Evolutionary conservation across 805 yeast genomes (phyloP).

Genomic region (Jamesozyma spencerorum): DNA sequence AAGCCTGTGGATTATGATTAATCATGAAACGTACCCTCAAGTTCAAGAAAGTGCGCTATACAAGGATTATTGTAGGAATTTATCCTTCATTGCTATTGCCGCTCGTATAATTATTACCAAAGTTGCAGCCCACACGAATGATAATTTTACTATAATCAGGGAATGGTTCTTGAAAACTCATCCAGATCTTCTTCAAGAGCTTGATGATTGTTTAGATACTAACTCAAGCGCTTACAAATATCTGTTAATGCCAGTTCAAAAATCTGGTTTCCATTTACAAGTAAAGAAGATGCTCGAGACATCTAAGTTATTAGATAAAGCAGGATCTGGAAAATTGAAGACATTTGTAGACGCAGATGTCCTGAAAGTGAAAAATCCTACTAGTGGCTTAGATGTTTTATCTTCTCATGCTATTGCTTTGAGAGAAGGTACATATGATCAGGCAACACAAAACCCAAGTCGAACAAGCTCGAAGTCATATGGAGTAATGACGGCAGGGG

Average conservation of each 20-base stretch:
- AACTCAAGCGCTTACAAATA: constrained; percentile 18
- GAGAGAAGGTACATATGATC: no score
- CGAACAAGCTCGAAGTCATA: no score
- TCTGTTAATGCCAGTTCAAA: constrained; percentile 19
- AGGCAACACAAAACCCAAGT: no score
- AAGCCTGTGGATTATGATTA: constrained; percentile 3
- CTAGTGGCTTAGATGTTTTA: no score
- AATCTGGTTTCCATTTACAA: constrained; percentile 22
- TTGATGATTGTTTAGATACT: constrained; percentile 12
- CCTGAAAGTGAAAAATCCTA: no score
- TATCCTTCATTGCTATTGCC: constrained; percentile 14
- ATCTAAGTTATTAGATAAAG: no score
- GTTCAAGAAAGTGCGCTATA: constrained; percentile 11
- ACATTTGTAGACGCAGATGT: no score
- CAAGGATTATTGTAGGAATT: constrained; percentile 11
- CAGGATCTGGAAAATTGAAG: no score
- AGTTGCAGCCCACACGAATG: constrained; percentile 8
- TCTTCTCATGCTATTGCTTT: no score
- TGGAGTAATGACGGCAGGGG: no score
- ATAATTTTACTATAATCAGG: constrained; percentile 51
- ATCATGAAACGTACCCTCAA: constrained; percentile 8
- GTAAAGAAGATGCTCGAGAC: constrained; percentile 6
- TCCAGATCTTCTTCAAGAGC: constrained; percentile 32
- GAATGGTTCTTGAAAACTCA: constrained; percentile 61
- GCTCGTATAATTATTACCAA: constrained; percentile 12